A percentile compares a stretch with the other conserved stretches of the same genome.
phyloP scores from a whole-genome alignment of 2,329 filamentous ascomycete genomes.

The Xylariaceae sp. region DNA sequence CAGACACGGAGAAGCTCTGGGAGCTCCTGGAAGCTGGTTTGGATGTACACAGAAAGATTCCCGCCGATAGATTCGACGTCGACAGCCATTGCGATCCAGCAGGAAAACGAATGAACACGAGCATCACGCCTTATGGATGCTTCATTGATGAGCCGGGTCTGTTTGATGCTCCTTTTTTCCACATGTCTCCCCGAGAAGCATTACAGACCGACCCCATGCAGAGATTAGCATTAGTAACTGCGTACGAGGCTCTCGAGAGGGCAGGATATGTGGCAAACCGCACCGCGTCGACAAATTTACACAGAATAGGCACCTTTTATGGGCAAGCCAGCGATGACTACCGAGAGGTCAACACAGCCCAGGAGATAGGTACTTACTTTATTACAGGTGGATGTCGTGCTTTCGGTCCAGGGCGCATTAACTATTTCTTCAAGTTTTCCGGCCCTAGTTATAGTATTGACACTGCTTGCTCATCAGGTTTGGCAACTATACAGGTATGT shows the following conservation, averaged over 20 bases:
- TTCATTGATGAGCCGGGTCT: constrained; percentile 16
- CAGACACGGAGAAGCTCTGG: constrained; percentile 21
- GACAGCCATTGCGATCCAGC: constrained; percentile 20
- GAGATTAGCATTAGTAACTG: constrained; percentile 58
- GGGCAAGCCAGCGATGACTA: constrained; percentile 34
- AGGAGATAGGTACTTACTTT: constrained; percentile 49
- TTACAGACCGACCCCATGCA: constrained; percentile 58
- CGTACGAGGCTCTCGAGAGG: constrained; percentile 65
- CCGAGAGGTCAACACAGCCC: constrained; percentile 58
- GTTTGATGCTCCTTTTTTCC: constrained; percentile 22
- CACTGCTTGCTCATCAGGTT: constrained; percentile 29
- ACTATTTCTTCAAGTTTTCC: constrained; percentile 32
- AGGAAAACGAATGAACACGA: constrained; percentile 16
- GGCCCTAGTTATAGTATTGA: constrained; percentile 28
- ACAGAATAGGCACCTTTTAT: constrained; percentile 20
- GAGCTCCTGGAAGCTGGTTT: constrained; percentile 20
- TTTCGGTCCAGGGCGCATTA: constrained; percentile 35
- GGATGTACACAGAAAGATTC: constrained; percentile 21
- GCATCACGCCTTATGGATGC: constrained; percentile 11
- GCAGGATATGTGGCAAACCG: constrained; percentile 37
- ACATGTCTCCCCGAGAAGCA: constrained; percentile 21
- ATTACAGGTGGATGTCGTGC: constrained; percentile 33
- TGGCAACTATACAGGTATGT: constrained; percentile 20
- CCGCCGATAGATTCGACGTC: constrained; percentile 15
- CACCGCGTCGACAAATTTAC: constrained; percentile 10